phyloP scores from a whole-genome alignment of 495 filamentous ascomycete genomes.

The Tuber brumale region DNA sequence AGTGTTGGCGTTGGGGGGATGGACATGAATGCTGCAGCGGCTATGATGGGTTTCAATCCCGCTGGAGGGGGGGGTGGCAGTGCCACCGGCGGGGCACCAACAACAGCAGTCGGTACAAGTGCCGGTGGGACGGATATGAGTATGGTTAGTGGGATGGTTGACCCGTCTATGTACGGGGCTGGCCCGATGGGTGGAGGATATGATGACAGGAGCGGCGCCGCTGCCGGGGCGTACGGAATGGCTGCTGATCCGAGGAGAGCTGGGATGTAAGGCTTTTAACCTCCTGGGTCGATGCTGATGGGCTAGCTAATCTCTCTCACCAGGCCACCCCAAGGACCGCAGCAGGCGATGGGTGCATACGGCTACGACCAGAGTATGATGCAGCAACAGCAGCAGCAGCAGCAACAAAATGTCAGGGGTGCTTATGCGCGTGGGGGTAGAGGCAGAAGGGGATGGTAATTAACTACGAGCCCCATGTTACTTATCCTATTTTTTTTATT shows the following conservation, averaged over 20 bases:
- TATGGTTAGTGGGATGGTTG: constrained; percentile 65
- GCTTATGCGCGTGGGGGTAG: neutral
- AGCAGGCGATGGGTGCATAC: constrained; percentile 50
- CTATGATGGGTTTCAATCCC: constrained; percentile 41
- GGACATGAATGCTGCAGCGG: constrained; percentile 27
- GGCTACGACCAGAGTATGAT: constrained; percentile 53
- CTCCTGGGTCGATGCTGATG: constrained; percentile 12
- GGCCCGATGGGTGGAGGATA: constrained; percentile 52
- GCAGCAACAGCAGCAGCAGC: constrained; percentile 32
- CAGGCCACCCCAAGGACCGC: constrained; percentile 47
- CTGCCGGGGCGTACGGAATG: constrained; percentile 41
- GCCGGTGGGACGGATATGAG: constrained; percentile 44
- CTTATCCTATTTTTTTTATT: neutral
- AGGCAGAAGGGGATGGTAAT: constrained; percentile 2
- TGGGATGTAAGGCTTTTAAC: constrained; percentile 35
- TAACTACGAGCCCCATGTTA: neutral
- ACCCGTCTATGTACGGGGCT: constrained; percentile 75
- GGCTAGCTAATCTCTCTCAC: constrained; percentile 20
- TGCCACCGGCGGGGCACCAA: constrained; percentile 29
- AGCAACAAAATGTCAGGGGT: constrained; percentile 10
- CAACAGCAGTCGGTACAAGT: neutral
- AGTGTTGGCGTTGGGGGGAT: constrained; percentile 27
- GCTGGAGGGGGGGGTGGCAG: constrained; percentile 37
- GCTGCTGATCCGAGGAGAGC: constrained; percentile 45
- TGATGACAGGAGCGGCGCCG: constrained; percentile 51